Evolutionary conservation across 2,329 filamentous ascomycete genomes (phyloP).

Genomic region (Ascochyta koolunga): DNA sequence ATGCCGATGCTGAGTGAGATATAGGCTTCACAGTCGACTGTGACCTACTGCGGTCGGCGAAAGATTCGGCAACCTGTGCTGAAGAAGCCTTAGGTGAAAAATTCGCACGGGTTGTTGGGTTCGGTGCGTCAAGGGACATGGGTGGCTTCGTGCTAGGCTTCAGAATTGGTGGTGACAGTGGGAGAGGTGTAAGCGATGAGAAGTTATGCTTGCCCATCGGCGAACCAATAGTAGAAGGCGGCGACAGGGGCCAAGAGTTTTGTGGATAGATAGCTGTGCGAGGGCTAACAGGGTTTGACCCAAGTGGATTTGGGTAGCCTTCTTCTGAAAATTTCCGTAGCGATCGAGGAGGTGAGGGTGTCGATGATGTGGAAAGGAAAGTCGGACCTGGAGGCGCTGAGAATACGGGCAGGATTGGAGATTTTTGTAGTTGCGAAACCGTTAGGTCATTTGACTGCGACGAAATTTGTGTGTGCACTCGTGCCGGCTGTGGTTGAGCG

Average conservation of each 20-base stretch:
- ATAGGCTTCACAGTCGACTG: not conserved
- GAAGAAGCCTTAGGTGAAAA: slow-evolving; percentile 28
- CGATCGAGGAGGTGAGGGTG: slow-evolving; percentile 43
- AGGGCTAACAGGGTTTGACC: slow-evolving; percentile 28
- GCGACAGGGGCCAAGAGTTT: slow-evolving; percentile 31
- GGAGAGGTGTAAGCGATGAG: slow-evolving; percentile 36
- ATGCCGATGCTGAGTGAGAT: slow-evolving; percentile 33
- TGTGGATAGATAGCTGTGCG: slow-evolving; percentile 22
- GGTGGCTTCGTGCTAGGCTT: slow-evolving; percentile 44
- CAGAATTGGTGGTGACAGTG: slow-evolving; percentile 42
- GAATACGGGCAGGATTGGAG: slow-evolving; percentile 18
- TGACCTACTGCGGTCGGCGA: slow-evolving; percentile 11
- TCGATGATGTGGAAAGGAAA: slow-evolving; percentile 43
- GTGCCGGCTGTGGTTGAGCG: slow-evolving; percentile 19
- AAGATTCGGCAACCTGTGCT: slow-evolving; percentile 21
- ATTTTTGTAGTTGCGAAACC: not conserved
- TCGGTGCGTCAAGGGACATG: slow-evolving; percentile 38
- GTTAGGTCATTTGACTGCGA: not conserved
- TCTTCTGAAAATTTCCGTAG: slow-evolving; percentile 30
- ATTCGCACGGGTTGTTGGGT: slow-evolving; percentile 41
- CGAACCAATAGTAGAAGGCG: slow-evolving; percentile 30
- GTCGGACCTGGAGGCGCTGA: slow-evolving; percentile 33
- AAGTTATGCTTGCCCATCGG: slow-evolving; percentile 29
- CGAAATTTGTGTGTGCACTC: not conserved
- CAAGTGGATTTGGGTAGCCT: slow-evolving; percentile 33